Percentiles rank a stretch among this genome's conserved stretches.
Conservation (phyloP, 768 basidiomycete species). For the Xerocomus spinulosus region DNA sequence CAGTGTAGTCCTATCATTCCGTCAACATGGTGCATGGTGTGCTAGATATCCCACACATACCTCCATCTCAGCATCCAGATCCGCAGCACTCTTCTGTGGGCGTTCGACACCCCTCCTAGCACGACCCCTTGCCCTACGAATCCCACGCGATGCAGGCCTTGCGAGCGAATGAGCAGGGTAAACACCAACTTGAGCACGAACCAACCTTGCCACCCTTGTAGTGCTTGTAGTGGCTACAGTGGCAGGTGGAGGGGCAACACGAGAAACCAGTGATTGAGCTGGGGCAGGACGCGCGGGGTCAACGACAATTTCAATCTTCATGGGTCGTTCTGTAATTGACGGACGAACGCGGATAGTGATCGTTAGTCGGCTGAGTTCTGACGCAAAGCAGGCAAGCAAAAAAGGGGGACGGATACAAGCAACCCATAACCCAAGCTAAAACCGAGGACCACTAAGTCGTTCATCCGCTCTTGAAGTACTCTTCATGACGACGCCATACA, state of each 20-base stretch:
- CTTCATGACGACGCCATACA: conserved; percentile 18
- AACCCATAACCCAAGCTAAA: conserved; percentile 24
- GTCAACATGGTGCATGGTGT: not conserved
- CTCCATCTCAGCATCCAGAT: conserved; percentile 98
- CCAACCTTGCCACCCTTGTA: conserved; percentile 36
- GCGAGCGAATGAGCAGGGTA: conserved; percentile 8
- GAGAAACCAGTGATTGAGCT: conserved; percentile 63
- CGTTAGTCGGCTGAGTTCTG: conserved; percentile 33
- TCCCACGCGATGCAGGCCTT: conserved; percentile 35
- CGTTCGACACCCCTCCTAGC: conserved; percentile 50
- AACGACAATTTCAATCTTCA: conserved; percentile 98
- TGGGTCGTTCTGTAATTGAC: conserved; percentile 76
- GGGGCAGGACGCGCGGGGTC: conserved; percentile 72
- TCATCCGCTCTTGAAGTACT: conserved; percentile 23
- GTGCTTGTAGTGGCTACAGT: conserved; percentile 20
- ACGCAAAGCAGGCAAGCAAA: conserved; percentile 35
- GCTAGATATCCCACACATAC: conserved; percentile 39
- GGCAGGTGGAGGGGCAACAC: conserved; percentile 71
- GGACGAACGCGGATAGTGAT: conserved; percentile 33
- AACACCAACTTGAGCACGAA: conserved; percentile 1
- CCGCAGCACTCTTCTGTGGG: conserved; percentile 76
- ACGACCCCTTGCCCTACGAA: conserved; percentile 45
- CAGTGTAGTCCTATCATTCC: conserved; percentile 60
- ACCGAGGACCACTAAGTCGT: conserved; percentile 24
- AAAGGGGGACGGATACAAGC: conserved; percentile 43